These are phyloP conservation scores for Ambrosia artemisiifolia DNA, from an alignment of 129 eudicot species.

Conservation along the genomic window DNA sequence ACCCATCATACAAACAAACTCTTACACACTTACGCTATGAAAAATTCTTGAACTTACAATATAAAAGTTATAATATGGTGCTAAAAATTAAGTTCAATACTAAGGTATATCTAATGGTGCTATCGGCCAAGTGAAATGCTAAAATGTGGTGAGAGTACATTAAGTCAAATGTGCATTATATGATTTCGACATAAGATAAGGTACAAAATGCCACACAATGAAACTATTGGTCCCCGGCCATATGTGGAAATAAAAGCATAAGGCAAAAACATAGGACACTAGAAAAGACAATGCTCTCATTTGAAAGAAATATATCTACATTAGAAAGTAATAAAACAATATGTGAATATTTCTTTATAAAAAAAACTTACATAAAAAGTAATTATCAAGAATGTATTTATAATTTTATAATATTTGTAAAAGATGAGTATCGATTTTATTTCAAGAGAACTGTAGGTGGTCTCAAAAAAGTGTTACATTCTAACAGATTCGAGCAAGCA, in stretches of 20 bases:
- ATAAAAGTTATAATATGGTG: background rate
- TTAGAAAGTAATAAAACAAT: background rate
- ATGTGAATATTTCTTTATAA: background rate
- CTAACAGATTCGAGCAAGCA: no score
- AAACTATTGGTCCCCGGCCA: slow-evolving; percentile 16
- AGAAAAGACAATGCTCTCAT: slow-evolving; percentile 6
- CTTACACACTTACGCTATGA: background rate
- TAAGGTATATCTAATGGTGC: background rate
- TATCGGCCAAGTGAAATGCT: background rate
- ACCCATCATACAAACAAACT: background rate
- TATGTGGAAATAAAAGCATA: slow-evolving; percentile 20
- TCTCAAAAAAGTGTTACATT: no score
- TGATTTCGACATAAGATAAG: slow-evolving; percentile 15
- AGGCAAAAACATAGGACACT: slow-evolving; percentile 2
- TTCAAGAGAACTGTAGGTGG: no score
- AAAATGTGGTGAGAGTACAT: slow-evolving; percentile 1
- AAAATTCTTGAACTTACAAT: background rate
- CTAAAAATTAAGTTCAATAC: background rate
- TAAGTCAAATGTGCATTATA: slow-evolving; percentile 11
- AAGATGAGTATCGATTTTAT: no score
- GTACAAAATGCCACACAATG: slow-evolving; percentile 21
- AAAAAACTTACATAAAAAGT: background rate
- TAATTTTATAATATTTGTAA: no score
- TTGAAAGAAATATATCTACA: background rate
- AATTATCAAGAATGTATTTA: background rate